A percentile compares a stretch with the other conserved stretches of the same genome.
These are phyloP conservation scores for Lepidium aucheri DNA, from an alignment of 345 rosid species.

Conservation along the genomic window DNA sequence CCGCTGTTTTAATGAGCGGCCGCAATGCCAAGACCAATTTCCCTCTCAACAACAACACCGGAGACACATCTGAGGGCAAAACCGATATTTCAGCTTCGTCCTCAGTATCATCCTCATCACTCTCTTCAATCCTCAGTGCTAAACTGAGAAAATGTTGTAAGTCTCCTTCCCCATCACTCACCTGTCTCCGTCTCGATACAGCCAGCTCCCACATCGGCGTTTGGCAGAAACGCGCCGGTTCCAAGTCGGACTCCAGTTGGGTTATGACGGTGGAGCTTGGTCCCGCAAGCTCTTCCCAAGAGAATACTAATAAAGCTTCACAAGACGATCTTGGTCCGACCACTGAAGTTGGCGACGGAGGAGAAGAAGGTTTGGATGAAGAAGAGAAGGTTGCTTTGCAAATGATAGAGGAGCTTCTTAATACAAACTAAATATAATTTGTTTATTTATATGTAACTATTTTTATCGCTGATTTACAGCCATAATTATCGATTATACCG, in stretches of 20 bases:
- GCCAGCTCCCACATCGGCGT: constrained; percentile 69
- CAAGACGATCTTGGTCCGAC: constrained; percentile 5
- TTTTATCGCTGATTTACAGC: constrained; percentile 7
- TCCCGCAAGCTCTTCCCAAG: background rate
- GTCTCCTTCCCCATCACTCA: constrained; percentile 59
- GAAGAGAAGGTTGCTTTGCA: constrained; percentile 75
- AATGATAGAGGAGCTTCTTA: constrained; percentile 94
- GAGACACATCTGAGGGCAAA: constrained; percentile 19
- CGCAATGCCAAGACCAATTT: constrained; percentile 72
- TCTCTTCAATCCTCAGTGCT: constrained; percentile 48
- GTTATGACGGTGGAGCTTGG: constrained; percentile 72
- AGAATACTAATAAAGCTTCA: constrained; percentile 1
- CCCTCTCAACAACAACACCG: constrained; percentile 26
- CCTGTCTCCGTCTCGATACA: constrained; percentile 70
- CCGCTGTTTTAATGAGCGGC: constrained; percentile 65
- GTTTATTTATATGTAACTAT: constrained; percentile 1
- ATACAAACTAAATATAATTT: constrained; percentile 38
- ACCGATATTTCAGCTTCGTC: constrained; percentile 11
- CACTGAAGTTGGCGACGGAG: background rate
- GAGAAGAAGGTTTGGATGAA: constrained; percentile 34
- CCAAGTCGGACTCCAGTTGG: constrained; percentile 54
- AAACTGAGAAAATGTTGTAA: constrained; percentile 61
- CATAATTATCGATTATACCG: constrained; percentile 14
- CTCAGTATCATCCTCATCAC: constrained; percentile 8
- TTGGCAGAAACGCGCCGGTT: constrained; percentile 76